These are phyloP conservation scores for Colletotrichum falcatum DNA, from an alignment of 2,329 filamentous ascomycete species.

Conservation along the genomic window DNA sequence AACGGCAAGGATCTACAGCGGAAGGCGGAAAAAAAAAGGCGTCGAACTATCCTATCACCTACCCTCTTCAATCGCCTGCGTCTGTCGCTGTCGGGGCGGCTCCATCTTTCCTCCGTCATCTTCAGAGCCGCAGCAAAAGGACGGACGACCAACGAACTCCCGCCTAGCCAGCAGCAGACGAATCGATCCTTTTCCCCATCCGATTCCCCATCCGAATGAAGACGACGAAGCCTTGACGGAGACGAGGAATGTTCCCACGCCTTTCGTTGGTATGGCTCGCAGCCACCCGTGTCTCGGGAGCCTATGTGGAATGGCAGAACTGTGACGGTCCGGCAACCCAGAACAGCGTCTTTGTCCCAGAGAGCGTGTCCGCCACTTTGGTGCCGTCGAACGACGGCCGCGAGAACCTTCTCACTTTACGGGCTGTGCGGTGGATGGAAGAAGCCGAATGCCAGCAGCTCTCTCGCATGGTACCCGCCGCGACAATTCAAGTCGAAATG, in stretches of 20 bases:
- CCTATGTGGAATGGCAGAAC: conserved; percentile 42
- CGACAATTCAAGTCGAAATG: conserved; percentile 26
- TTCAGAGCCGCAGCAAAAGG: neutral
- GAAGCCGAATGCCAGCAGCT: conserved; percentile 25
- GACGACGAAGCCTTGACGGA: neutral
- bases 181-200: neutral
- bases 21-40: neutral
- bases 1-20: conserved; percentile 19
- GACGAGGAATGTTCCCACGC: conserved; percentile 2
- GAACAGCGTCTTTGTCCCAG: conserved; percentile 6
- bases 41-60: neutral
- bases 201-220: neutral
- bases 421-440: conserved; percentile 23
- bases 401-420: conserved; percentile 9
- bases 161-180: neutral
- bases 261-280: conserved; percentile 24
- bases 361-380: conserved; percentile 7
- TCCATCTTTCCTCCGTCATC: conserved; percentile 2
- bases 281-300: conserved; percentile 32
- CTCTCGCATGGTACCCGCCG: conserved; percentile 12
- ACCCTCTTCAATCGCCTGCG: neutral
- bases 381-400: neutral
- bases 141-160: neutral
- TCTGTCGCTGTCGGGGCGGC: neutral
- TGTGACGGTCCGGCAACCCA: conserved; percentile 31